Conservation (phyloP, 2,329 filamentous ascomycete species). For the Pseudogymnoascus sp. region DNA sequence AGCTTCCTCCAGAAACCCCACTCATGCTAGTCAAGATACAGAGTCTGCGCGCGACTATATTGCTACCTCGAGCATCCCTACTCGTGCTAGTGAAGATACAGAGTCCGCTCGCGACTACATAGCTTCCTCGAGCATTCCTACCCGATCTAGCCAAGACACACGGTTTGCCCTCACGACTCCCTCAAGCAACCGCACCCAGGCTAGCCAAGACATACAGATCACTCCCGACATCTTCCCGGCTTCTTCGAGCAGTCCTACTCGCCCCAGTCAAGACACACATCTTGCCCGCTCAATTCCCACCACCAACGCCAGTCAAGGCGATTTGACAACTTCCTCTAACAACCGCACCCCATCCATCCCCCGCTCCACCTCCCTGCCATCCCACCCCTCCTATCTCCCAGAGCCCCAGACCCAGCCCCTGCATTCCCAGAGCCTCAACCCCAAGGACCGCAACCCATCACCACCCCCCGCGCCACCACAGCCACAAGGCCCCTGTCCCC, state of each 20-base stretch:
- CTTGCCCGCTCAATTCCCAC: not conserved
- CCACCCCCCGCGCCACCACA: not conserved
- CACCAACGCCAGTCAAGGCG: not conserved
- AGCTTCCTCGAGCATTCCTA: not conserved
- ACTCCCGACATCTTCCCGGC: not conserved
- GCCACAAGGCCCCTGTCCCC: not conserved
- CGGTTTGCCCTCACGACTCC: not conserved
- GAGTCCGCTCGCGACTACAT: not conserved
- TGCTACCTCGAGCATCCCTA: not conserved
- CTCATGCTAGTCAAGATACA: not conserved
- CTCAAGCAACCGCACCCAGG: not conserved
- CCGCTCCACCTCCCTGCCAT: not conserved
- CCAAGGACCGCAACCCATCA: not conserved
- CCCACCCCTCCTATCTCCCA: not conserved
- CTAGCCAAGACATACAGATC: not conserved
- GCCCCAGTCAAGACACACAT: not conserved
- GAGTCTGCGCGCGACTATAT: not conserved
- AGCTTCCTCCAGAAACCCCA: not conserved
- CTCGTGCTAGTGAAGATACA: not conserved
- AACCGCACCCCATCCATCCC: not conserved
- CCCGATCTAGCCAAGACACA: not conserved
- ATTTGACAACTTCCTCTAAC: not conserved
- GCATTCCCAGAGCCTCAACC: not conserved
- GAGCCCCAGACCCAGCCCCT: not conserved
- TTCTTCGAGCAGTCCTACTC: not conserved